Base-by-base conservation (phyloP, 2,329 filamentous ascomycete species). In the Triangularia setosa region DNA sequence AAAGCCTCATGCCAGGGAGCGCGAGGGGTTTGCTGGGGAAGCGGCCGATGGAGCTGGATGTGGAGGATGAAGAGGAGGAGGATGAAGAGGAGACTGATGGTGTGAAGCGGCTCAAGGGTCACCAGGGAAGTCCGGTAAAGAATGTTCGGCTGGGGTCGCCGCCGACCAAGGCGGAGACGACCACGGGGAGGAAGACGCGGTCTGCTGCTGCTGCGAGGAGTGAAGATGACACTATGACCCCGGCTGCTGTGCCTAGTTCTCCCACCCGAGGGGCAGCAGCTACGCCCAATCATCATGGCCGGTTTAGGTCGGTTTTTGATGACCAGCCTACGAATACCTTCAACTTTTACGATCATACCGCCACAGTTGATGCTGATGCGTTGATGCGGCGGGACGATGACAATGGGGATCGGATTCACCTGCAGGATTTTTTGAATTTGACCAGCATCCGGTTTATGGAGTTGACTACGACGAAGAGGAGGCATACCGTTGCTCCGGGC, bases 361-460 rank as follows among this genome's bases (percentile, higher is more conserved):
- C 75, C n/a, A 72, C 78, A 58, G 73, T 81, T 64, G 78, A 80
- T 21, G 72, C 72, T 1, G 77, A 83, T 53, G 70, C 79, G 24
- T 77, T 81, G 59, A 75, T 79, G 5, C 83, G 86, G n/a, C 23
- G 52, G 12, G 52, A 55, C 11, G 30, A 33, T 28, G 81, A 81
- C 21, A 75, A 80, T 12, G 82, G 84, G 21, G 84, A 88, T 25
- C 83, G 83, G 23, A 93, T 97, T 61, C 90, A 93, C 55, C 82
- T 99, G 2, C 92, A 97, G 70, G 91, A 97, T 61, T 99, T 99
- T 77, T 80, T 99, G 54, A 92, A 96, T 67, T 88, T 97, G 87
- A 97, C 94, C 2, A 96, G 92, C 65, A 97, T 99, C 72, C 91
- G 93, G 61, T 99, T 99, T 79, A 97, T 99, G 91, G 95, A 99